Percentiles rank a stretch among this genome's conserved stretches.
Evolutionary conservation across 495 filamentous ascomycete genomes (phyloP).

Genomic region (Aspergillus saccharolyticus): DNA sequence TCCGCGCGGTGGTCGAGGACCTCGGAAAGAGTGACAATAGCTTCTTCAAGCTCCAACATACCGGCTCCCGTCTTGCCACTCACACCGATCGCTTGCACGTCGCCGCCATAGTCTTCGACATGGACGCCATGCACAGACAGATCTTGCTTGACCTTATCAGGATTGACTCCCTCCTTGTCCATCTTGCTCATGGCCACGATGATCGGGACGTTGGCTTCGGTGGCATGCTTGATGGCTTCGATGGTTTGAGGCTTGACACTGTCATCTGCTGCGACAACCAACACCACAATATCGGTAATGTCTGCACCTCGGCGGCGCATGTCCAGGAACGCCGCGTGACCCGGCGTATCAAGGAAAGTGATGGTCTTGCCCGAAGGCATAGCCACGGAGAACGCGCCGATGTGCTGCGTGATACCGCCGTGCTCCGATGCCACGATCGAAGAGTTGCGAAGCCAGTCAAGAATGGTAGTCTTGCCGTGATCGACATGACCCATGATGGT

Average conservation of each 20-base stretch:
- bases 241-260: slow-evolving; percentile 96
- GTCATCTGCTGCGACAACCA: slow-evolving; percentile 96
- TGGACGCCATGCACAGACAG: slow-evolving; percentile 80
- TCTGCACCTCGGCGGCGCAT: slow-evolving; percentile 96
- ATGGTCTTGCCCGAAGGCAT: slow-evolving; percentile 82
- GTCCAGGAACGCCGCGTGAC: slow-evolving; percentile 88
- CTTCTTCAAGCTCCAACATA: slow-evolving; percentile 89
- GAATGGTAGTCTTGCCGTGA: slow-evolving; percentile 94
- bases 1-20: slow-evolving; percentile 87
- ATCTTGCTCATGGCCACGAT: slow-evolving; percentile 99
- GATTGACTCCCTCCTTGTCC: slow-evolving; percentile 75
- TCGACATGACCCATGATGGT: slow-evolving; percentile 99
- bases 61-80: slow-evolving; percentile 92
- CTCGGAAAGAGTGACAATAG: slow-evolving; percentile 75
- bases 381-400: slow-evolving; percentile 93
- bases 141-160: slow-evolving; percentile 82
- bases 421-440: slow-evolving; percentile 87
- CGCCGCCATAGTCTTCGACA: slow-evolving; percentile 92
- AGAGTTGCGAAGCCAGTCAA: slow-evolving; percentile 91
- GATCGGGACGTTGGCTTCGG: slow-evolving; percentile 84
- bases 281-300: slow-evolving; percentile 92
- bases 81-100: slow-evolving; percentile 84
- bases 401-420: slow-evolving; percentile 98
- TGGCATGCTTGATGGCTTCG: slow-evolving; percentile 93
- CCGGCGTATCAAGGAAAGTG: slow-evolving; percentile 96